A percentile compares a stretch with the other conserved stretches of the same genome.
Conservation (phyloP, 139 green algal species). For the Parachlorella kessleri region DNA sequence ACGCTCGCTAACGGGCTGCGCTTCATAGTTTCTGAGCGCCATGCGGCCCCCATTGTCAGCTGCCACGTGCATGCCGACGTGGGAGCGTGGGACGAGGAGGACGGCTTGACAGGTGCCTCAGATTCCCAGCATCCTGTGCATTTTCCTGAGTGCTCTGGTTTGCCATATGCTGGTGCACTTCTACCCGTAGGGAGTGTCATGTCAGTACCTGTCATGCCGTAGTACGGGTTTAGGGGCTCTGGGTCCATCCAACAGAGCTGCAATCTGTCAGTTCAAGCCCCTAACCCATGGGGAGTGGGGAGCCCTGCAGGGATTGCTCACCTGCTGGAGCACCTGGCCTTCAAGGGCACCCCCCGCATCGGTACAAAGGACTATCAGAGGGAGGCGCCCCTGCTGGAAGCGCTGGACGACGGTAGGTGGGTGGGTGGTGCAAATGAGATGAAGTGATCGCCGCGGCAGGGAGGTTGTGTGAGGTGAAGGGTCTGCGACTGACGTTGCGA, state of each 20-base stretch:
- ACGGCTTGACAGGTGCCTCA: constrained; percentile 64
- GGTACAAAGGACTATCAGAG: constrained; percentile 48
- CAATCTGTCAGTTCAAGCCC: not conserved
- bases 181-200: not conserved
- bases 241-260: not conserved
- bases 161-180: too few relatives aligned
- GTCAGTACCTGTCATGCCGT: not conserved
- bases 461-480: too few relatives aligned
- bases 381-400: constrained; percentile 68
- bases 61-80: constrained; percentile 80
- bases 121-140: not conserved
- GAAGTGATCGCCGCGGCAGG: too few relatives aligned
- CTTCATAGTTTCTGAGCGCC: constrained; percentile 82
- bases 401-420: constrained; percentile 60
- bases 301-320: constrained; percentile 81
- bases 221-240: not conserved
- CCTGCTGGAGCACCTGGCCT: constrained; percentile 89
- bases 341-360: constrained; percentile 72
- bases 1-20: constrained; percentile 86
- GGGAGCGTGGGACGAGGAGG: constrained; percentile 73
- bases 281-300: too few relatives aligned
- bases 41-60: constrained; percentile 69
- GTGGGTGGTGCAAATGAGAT: too few relatives aligned
- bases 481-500: too few relatives aligned
- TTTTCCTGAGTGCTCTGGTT: not conserved